Percentiles rank a stretch among this genome's conserved stretches.
Conservation (phyloP, 106 monocot genomes). For the Dendrobium chrysotoxum region DNA sequence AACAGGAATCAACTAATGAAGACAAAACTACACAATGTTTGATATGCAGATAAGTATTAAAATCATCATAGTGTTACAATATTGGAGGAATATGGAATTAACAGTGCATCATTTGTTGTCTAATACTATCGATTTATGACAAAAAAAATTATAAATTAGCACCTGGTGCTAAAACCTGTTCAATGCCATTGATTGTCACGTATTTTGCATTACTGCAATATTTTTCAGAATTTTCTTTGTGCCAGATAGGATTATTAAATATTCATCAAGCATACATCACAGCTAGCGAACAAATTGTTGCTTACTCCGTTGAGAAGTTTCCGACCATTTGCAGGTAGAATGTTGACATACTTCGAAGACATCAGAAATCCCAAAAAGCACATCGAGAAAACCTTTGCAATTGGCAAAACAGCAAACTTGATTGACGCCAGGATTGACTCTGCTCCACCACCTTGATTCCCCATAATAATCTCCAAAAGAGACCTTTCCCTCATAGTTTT, state of each 20-base stretch:
- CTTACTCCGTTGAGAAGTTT: slow-evolving; percentile 93
- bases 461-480: slow-evolving; percentile 29
- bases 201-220: neutral
- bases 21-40: neutral
- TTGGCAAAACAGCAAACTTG: slow-evolving; percentile 75
- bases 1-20: neutral
- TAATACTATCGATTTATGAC: neutral
- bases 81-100: neutral
- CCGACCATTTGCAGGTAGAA: slow-evolving; percentile 84
- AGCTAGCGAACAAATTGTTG: neutral
- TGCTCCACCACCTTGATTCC: slow-evolving; percentile 27
- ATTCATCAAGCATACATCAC: neutral
- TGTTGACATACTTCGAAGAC: slow-evolving; percentile 81
- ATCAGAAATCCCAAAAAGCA: slow-evolving; percentile 88
- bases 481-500: slow-evolving; percentile 38
- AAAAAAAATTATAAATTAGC: neutral
- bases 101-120: neutral
- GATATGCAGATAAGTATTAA: neutral
- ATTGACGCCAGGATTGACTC: slow-evolving; percentile 50
- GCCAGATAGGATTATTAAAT: neutral
- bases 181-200: neutral
- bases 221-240: neutral
- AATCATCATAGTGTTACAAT: no score
- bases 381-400: slow-evolving; percentile 81
- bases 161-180: neutral